A percentile compares a stretch with the other conserved stretches of the same genome.
phyloP scores from a whole-genome alignment of 169 alveolate genomes.

The Amoebophrya sp. region DNA sequence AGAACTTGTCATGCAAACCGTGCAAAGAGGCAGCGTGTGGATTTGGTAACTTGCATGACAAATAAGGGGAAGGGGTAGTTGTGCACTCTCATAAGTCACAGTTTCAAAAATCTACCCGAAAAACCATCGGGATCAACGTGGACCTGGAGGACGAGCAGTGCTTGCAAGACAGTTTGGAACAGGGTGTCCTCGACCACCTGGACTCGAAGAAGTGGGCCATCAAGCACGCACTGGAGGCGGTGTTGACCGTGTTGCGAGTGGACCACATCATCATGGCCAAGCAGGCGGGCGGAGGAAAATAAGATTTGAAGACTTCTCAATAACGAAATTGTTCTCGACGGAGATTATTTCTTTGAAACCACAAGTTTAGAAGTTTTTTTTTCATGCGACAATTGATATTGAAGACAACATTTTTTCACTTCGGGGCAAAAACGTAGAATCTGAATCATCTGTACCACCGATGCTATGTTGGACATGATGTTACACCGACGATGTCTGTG shows the following conservation, averaged over 20 bases:
- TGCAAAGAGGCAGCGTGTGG: background rate
- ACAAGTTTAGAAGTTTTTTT: too few relatives aligned
- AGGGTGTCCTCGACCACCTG: constrained; percentile 78
- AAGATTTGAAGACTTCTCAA: too few relatives aligned
- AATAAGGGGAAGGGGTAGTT: too few relatives aligned
- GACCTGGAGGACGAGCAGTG: constrained; percentile 35
- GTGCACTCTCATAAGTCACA: background rate
- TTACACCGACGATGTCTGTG: too few relatives aligned
- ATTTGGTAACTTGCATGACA: background rate
- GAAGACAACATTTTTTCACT: too few relatives aligned
- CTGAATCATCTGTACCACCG: too few relatives aligned
- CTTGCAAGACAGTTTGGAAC: constrained; percentile 53
- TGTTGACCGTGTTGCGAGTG: constrained; percentile 90
- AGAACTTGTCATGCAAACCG: too few relatives aligned
- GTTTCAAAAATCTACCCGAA: background rate
- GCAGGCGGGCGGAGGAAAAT: constrained; percentile 94
- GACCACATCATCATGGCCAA: constrained; percentile 97
- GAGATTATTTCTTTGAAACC: too few relatives aligned
- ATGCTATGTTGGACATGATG: too few relatives aligned
- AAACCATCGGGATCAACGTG: constrained; percentile 21
- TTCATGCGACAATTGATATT: too few relatives aligned
- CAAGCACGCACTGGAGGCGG: constrained; percentile 93
- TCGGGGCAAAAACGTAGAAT: too few relatives aligned
- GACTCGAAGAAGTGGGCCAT: constrained; percentile 90
- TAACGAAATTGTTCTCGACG: too few relatives aligned